Conservation (phyloP, 257 asterid genomes). For the Gardenia jasminoides region DNA sequence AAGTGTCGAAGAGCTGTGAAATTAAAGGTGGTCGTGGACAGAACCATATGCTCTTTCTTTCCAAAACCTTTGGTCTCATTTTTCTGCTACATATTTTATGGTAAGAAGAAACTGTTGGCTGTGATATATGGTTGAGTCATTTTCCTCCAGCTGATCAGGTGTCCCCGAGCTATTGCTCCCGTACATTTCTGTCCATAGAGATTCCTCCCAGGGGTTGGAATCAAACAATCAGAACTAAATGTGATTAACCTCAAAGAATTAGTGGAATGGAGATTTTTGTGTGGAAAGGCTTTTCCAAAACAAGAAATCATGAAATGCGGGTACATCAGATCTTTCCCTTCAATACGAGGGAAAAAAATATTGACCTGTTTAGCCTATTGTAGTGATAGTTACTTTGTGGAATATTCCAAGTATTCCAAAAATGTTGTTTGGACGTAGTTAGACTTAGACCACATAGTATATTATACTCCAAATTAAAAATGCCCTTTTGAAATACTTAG, state of each 20-base stretch:
- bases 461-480: background rate
- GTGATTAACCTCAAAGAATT: background rate
- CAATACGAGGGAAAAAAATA: no score
- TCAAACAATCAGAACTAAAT: background rate
- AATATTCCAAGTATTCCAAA: background rate
- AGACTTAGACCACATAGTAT: background rate
- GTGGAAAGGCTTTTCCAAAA: background rate
- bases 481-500: background rate
- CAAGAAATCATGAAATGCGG: background rate
- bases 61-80: constrained; percentile 36
- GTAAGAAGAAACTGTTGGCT: background rate
- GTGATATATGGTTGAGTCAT: constrained; percentile 1
- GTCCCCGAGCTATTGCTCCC: constrained; percentile 5
- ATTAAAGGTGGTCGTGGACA: constrained; percentile 40
- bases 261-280: background rate
- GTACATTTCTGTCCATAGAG: constrained; percentile 1
- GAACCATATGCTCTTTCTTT: constrained; percentile 57
- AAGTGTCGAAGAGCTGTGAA: constrained; percentile 31
- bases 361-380: no score
- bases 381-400: background rate
- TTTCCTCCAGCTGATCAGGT: constrained; percentile 15
- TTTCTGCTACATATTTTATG: constrained; percentile 21
- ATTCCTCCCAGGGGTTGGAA: background rate
- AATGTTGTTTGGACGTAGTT: no score
- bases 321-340: background rate